Base-by-base conservation (phyloP, 495 filamentous ascomycete genomes). In the Lichenothelia convexa region DNA sequence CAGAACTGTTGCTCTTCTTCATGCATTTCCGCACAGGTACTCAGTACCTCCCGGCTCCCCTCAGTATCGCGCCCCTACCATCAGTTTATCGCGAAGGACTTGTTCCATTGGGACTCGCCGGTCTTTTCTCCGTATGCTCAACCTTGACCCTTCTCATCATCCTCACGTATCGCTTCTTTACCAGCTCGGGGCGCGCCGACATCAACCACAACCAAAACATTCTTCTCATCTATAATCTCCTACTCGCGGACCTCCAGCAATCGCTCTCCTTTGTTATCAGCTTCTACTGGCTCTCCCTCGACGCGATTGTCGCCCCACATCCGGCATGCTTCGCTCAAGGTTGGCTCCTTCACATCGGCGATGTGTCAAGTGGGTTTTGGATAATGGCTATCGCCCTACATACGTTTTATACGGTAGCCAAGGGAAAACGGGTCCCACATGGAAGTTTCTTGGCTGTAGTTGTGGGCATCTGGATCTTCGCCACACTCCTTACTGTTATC, bases 221-320 rank as follows among this genome's bases (percentile, higher is more conserved):
- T 3, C 44, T 83, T 29, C 62, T 86, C 11, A 73, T 84, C 30
- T 75, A 73, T 49, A 82, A 82, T 49, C 66, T 84, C 13, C 56
- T 84, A 3, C 47, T 83, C 32, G 79, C 79, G 36, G 79, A 84
- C 50, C 59, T 84, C 32, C 73, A 78, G 45, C 78, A 82, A 50
- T 60, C 74, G 0, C 55, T 69, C 4, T 72, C 74, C 9, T 83
- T 82, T 48, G 40, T 78, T 24, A 60, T 84, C 24, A 80, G 71
- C 45, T 54, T 70, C 30, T 61, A 67, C 38, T 79, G 77, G 70
- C 51, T 77, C 11, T 38, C 45, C 5, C 49, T 57, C 1, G 57
- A 77, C 43, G 59, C 59, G 27, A 75, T 86, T 35, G 19, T 77
- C 4, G 66, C 61, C 4, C 65, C 63, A 0, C 51, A 63, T 2